phyloP scores from a whole-genome alignment of 495 filamentous ascomycete genomes.

The Elasticomyces elasticus region DNA sequence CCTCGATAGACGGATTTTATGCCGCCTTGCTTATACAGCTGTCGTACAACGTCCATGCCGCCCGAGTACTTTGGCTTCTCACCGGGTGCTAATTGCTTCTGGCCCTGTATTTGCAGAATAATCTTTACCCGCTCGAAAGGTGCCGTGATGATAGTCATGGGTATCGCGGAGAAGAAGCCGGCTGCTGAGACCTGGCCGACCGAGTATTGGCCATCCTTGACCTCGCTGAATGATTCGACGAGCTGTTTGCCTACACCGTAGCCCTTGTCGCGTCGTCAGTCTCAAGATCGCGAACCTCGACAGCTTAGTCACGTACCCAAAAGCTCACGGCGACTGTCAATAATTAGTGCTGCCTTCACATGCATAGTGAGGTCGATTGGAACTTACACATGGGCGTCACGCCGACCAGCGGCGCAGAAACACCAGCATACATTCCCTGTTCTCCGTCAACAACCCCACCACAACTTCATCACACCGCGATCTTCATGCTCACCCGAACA shows the following conservation, averaged over 20 bases:
- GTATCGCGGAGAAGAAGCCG: conserved; percentile 95
- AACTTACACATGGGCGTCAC: conserved; percentile 97
- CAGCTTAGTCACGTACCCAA: conserved; percentile 41
- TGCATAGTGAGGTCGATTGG: not conserved
- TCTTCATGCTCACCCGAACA: conserved; percentile 34
- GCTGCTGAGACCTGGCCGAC: conserved; percentile 84
- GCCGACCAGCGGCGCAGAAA: conserved; percentile 84
- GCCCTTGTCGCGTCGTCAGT: conserved; percentile 39
- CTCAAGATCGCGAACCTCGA: not conserved
- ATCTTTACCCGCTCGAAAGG: conserved; percentile 99
- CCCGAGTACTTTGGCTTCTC: conserved; percentile 89
- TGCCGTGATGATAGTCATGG: conserved; percentile 94
- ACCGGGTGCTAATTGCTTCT: conserved; percentile 72
- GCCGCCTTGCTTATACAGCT: conserved; percentile 87
- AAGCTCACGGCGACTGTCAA: conserved; percentile 86
- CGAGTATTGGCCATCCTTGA: conserved; percentile 57
- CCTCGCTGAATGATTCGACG: conserved; percentile 56
- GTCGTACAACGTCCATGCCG: conserved; percentile 84
- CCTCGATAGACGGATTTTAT: conserved; percentile 86
- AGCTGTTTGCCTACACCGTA: conserved; percentile 91
- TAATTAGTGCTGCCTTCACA: conserved; percentile 2
- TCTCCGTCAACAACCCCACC: not conserved
- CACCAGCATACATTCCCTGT: conserved; percentile 89
- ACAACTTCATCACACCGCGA: not conserved
- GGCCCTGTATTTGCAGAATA: conserved; percentile 92